Percentiles rank a stretch among this genome's conserved stretches.
Conservation (phyloP, 108 stramenopile species). For the Aurantiochytrium sp. region DNA sequence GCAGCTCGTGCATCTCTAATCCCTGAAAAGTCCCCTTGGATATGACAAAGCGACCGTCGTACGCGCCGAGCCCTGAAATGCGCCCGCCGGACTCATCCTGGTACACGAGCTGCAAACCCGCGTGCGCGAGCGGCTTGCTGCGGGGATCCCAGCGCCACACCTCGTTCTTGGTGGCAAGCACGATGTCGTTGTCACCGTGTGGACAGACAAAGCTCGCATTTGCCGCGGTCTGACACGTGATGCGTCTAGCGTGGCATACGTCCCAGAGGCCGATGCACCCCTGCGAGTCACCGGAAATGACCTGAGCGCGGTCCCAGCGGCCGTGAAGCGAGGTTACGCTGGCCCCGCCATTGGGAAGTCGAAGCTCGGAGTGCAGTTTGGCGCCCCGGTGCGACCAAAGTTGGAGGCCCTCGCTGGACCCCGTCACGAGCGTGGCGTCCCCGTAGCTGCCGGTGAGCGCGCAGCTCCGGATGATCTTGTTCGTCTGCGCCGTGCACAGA, state of each 20-base stretch:
- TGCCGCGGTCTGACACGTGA: background rate
- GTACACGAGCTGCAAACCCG: background rate
- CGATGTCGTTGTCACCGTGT: background rate
- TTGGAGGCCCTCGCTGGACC: background rate
- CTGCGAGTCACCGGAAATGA: background rate
- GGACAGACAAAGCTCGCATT: background rate
- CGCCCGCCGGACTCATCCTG: background rate
- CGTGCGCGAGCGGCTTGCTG: background rate
- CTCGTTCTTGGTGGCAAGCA: background rate
- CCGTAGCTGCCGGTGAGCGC: background rate
- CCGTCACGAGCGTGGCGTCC: background rate
- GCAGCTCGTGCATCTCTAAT: background rate
- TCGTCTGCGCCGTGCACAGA: background rate
- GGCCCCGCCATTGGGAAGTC: background rate
- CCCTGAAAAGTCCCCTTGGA: background rate
- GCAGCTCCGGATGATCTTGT: background rate
- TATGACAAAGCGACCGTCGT: background rate
- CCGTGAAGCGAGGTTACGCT: background rate
- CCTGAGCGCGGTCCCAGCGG: background rate
- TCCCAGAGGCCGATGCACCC: background rate
- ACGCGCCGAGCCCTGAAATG: background rate
- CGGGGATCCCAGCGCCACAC: conserved; percentile 3
- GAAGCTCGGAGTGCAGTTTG: background rate
- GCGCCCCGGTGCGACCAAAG: background rate
- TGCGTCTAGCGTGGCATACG: background rate